These are phyloP conservation scores for Psilocybe azurescens DNA, from an alignment of 768 basidiomycete genomes.

Conservation along the genomic window DNA sequence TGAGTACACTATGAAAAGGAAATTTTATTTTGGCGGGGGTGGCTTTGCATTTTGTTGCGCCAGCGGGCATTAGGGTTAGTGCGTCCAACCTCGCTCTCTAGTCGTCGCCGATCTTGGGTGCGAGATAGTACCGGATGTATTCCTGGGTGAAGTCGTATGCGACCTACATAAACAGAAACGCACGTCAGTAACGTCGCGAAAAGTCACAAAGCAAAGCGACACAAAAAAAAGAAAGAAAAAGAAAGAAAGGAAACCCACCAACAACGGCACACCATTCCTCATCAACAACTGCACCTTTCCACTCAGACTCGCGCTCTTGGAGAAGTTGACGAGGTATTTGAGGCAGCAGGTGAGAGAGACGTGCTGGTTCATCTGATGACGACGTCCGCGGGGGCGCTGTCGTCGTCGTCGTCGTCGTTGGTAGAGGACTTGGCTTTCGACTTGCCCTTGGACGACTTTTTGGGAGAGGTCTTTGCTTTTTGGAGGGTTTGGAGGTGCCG, in stretches of 20 bases:
- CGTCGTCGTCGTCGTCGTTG: conserved; percentile 56
- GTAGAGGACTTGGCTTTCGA: conserved; percentile 67
- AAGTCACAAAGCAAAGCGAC: no score
- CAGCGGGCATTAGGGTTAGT: no score
- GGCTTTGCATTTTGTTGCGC: no score
- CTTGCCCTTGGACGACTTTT: conserved; percentile 44
- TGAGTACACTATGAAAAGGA: no score
- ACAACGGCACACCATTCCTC: conserved; percentile 32
- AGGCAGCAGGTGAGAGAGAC: conserved; percentile 94
- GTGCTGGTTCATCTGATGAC: conserved; percentile 86
- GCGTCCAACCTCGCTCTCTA: no score
- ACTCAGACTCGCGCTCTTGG: conserved; percentile 78
- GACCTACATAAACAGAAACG: no score
- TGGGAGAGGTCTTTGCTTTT: conserved; percentile 43
- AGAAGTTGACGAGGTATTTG: conserved; percentile 97
- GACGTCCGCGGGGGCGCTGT: conserved; percentile 47
- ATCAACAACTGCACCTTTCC: conserved; percentile 33
- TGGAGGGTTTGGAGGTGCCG: conserved; percentile 43
- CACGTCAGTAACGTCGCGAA: no score
- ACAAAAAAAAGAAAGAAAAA: no score
- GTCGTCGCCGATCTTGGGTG: no score
- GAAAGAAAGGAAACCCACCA: conserved; percentile 27
- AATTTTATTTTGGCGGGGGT: no score
- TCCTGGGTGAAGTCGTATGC: no score
- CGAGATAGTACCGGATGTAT: no score